Base-by-base conservation (phyloP, 2,329 filamentous ascomycete genomes). In the Talaromyces sp. region DNA sequence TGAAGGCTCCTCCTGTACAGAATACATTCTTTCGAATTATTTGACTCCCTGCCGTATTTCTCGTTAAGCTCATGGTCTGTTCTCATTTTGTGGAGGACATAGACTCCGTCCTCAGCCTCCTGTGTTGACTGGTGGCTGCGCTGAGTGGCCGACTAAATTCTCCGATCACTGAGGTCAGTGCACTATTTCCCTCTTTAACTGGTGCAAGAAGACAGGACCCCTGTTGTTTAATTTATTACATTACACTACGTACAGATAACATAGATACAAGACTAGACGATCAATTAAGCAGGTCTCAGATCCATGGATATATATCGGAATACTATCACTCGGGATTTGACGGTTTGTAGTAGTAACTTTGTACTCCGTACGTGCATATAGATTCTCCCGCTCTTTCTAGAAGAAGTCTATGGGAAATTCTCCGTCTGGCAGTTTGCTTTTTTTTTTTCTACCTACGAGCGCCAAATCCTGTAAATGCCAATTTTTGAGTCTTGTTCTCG, bases 301-400 rank as follows among this genome's bases (percentile, higher is more conserved):
- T 28, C 25, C 25, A 7, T 28, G 25, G 25, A 28, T 3, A n/a
- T n/a, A n/a, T n/a, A n/a, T n/a, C n/a, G n/a, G n/a, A n/a, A n/a
- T n/a, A n/a, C n/a, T n/a, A n/a, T n/a, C n/a, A 45, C 22, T 28
- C 28, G 43, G 43, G 43, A 33, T 33, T 46, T 46, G 43, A n/a
- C n/a, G n/a, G n/a, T n/a, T n/a, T n/a, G n/a, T n/a, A n/a, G n/a
- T n/a, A n/a, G n/a, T n/a, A n/a, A n/a, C n/a, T n/a, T n/a, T n/a
- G n/a, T n/a, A n/a, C n/a, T n/a, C n/a, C n/a, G n/a, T n/a, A n/a
- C n/a, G n/a, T n/a, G n/a, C n/a, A 40, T 19, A 19, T 8, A 15
- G 31, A n/a, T 52, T 52, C 48, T 52, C 48, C 48, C 48, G 48
- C 48, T 52, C 48, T 36, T 52, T 52, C 48, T 52, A 52, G 48